These are phyloP conservation scores for Glebionis coronaria DNA, from an alignment of 129 eudicot species.

Conservation along the genomic window DNA sequence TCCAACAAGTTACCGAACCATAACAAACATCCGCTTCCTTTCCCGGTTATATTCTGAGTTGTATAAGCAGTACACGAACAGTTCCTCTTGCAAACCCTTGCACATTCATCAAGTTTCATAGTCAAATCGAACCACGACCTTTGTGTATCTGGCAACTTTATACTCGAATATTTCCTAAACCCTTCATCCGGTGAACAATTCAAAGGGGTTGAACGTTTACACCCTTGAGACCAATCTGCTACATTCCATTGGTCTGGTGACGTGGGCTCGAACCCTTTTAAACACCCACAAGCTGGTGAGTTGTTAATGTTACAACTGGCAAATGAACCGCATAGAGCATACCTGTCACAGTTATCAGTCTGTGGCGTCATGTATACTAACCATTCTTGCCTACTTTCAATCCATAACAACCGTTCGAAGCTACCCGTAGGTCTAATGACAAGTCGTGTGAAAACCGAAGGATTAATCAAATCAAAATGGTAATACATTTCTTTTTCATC, in stretches of 20 bases:
- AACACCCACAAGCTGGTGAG: constrained; percentile 39
- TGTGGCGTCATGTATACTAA: constrained; percentile 24
- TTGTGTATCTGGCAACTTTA: constrained; percentile 42
- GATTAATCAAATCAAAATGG: constrained; percentile 25
- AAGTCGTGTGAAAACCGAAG: constrained; percentile 30
- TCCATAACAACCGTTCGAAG: constrained; percentile 28
- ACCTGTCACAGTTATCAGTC: constrained; percentile 41
- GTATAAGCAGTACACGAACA: constrained; percentile 45
- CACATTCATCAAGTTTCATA: constrained; percentile 35
- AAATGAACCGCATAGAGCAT: constrained; percentile 30
- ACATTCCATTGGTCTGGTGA: constrained; percentile 28
- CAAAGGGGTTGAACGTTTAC: constrained; percentile 27
- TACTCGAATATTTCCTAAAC: constrained; percentile 28
- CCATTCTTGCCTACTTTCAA: constrained; percentile 32
- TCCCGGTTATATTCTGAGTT: constrained; percentile 26
- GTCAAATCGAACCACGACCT: constrained; percentile 34
- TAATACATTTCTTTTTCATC: constrained; percentile 32
- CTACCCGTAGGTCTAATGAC: constrained; percentile 30
- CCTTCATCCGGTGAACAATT: constrained; percentile 35
- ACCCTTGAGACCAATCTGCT: constrained; percentile 47
- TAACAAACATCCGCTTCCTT: constrained; percentile 45
- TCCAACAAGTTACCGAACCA: constrained; percentile 42
- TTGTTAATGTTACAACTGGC: constrained; percentile 36
- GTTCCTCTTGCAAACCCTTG: constrained; percentile 35
- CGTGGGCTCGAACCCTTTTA: constrained; percentile 32